Base-by-base conservation (phyloP, 1,139 yeast species). In the Suhomyces wounanorum region DNA sequence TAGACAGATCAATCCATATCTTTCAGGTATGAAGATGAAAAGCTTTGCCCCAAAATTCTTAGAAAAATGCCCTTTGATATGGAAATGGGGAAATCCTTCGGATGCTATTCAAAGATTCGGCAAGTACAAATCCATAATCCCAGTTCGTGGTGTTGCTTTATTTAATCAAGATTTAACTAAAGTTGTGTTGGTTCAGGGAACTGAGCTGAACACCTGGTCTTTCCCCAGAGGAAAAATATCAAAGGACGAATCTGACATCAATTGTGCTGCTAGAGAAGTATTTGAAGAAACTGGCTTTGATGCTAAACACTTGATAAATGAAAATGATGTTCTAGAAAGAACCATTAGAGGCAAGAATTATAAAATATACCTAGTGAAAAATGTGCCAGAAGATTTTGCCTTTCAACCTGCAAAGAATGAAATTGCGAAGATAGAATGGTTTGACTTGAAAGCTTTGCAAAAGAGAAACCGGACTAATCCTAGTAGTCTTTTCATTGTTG, bases 191-290 rank as follows among this genome's bases (percentile, higher is more conserved):
- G 96, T 94, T 3, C 85, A 89, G 64, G 98, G 97, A 2, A 85
- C 86, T 53, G 96, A 89, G 58, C 82, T 92, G n/a, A 75, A 75
- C 39, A 69, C 86, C 11, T 95, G 99, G 99, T 89, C 97, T 6
- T 95, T 95, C 63, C 99, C 99, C 5, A 78, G 97, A 66, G 99
- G 99, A 8, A 95, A 95, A 69, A 95, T 95, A 52, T 89, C 96
- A 39, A 92, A 94, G 65, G 96, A 85, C 62, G 99, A 95, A 69
- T 76, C 85, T 8, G 99, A 95, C 67, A 79, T 83, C n/a, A 84
- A 81, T 50, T 95, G 99, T 73, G 97, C 98, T 5, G 72, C 89
- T n/a, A 81, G 99, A 63, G 99, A 95, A 67, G 94, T 89, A 21
- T 81, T 80, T 56, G 99, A 95, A 70, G 99, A 95, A 67, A 94